phyloP scores from a whole-genome alignment of 495 filamentous ascomycete species.

The Oleoguttula mirabilis region DNA sequence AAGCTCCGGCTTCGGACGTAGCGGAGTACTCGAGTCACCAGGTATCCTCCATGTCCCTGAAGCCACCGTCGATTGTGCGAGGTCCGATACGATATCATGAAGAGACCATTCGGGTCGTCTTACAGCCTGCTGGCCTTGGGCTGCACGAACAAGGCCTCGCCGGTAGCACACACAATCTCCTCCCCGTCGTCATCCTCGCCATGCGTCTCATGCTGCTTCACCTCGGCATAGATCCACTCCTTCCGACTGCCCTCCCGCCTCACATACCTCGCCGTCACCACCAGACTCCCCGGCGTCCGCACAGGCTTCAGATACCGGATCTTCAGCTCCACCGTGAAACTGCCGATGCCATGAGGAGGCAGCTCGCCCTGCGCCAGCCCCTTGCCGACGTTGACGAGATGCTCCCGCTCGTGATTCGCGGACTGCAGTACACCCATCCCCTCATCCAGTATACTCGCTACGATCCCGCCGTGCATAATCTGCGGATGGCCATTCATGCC shows the following conservation, averaged over 20 bases:
- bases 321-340: slow-evolving; percentile 42
- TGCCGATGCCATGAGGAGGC: slow-evolving; percentile 2
- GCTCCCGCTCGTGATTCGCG: slow-evolving; percentile 31
- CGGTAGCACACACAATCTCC: slow-evolving; percentile 26
- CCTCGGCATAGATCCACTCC: slow-evolving; percentile 23
- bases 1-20: too few relatives aligned
- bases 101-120: too few relatives aligned
- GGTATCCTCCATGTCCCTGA: too few relatives aligned
- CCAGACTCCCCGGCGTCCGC: slow-evolving; percentile 38
- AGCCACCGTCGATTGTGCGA: too few relatives aligned
- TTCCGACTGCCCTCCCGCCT: slow-evolving; percentile 28
- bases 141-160: slow-evolving; percentile 29
- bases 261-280: slow-evolving; percentile 35
- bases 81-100: too few relatives aligned
- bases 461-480: slow-evolving; percentile 49
- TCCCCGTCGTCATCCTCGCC: slow-evolving; percentile 20
- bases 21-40: too few relatives aligned
- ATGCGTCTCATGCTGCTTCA: slow-evolving; percentile 16
- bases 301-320: slow-evolving; percentile 44
- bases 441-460: slow-evolving; percentile 49
- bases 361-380: slow-evolving; percentile 13
- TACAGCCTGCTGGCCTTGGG: slow-evolving; percentile 17
- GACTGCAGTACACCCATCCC: slow-evolving; percentile 40
- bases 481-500: slow-evolving; percentile 47
- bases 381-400: slow-evolving; percentile 7